These are phyloP conservation scores for Tricholoma hemisulphureum DNA, from an alignment of 768 basidiomycete species.

Conservation along the genomic window DNA sequence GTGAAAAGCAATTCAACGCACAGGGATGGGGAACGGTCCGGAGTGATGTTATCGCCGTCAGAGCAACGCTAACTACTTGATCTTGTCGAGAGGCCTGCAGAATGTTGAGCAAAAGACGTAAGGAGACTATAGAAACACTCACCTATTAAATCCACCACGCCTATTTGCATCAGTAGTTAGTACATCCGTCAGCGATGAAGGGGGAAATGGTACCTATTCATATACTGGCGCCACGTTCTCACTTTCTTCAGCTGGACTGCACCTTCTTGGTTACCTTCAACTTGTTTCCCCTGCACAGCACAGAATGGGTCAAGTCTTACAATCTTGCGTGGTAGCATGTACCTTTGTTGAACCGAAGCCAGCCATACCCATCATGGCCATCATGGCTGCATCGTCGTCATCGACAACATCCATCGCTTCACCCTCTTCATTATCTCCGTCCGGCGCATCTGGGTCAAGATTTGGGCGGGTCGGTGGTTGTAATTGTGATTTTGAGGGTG, in stretches of 20 bases:
- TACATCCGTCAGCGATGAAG: not conserved
- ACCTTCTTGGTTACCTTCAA: conserved; percentile 82
- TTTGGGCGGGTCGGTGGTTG: conserved; percentile 26
- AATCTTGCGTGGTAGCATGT: conserved; percentile 13
- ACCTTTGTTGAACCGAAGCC: conserved; percentile 94
- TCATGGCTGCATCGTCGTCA: conserved; percentile 79
- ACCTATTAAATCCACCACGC: conserved; percentile 86
- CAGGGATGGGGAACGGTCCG: too few relatives aligned
- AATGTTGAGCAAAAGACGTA: not conserved
- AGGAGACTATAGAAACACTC: conserved; percentile 12
- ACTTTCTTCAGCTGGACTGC: conserved; percentile 68
- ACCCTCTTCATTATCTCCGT: conserved; percentile 39
- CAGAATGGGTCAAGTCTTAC: not conserved
- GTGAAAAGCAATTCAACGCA: too few relatives aligned
- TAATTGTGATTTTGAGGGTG: not conserved
- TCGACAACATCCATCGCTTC: conserved; percentile 55
- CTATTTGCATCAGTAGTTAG: conserved; percentile 34
- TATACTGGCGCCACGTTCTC: conserved; percentile 95
- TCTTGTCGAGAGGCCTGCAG: conserved; percentile 86
- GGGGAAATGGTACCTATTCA: conserved; percentile 77
- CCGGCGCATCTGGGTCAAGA: conserved; percentile 42
- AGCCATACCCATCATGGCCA: conserved; percentile 83
- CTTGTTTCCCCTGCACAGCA: conserved; percentile 63
- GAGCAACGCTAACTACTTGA: conserved; percentile 55
- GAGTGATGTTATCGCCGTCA: too few relatives aligned